phyloP scores from a whole-genome alignment of 495 filamentous ascomycete genomes.

The Penicillium manginii region DNA sequence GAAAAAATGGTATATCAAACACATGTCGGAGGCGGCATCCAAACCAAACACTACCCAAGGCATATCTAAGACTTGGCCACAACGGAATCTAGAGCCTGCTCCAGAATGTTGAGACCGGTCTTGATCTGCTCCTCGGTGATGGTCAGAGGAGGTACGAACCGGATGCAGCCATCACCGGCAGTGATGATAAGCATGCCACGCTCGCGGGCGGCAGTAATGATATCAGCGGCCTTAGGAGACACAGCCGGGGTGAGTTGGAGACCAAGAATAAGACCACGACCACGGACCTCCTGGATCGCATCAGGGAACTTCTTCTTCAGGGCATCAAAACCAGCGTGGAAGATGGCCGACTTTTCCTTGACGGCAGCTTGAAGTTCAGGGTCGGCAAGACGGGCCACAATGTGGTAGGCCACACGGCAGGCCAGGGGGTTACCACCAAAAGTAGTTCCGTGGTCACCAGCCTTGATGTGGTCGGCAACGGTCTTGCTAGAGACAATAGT shows the following conservation, averaged over 20 bases:
- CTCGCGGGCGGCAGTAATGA: constrained; percentile 86
- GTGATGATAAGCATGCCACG: constrained; percentile 89
- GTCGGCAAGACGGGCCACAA: constrained; percentile 73
- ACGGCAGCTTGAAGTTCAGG: constrained; percentile 67
- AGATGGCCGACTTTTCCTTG: constrained; percentile 63
- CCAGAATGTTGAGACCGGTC: constrained; percentile 74
- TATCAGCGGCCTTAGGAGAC: constrained; percentile 52
- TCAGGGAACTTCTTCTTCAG: constrained; percentile 70
- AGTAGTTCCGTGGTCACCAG: constrained; percentile 95
- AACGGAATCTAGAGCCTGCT: constrained; percentile 69
- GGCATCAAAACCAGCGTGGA: constrained; percentile 63
- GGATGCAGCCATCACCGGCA: constrained; percentile 82
- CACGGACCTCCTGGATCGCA: constrained; percentile 76
- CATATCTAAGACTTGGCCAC: constrained; percentile 26
- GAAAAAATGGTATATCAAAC: constrained; percentile 31
- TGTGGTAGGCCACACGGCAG: constrained; percentile 79
- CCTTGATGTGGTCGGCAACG: constrained; percentile 81
- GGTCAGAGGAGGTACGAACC: constrained; percentile 83
- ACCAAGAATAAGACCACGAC: constrained; percentile 82
- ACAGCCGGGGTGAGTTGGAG: constrained; percentile 77
- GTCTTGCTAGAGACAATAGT: constrained; percentile 75
- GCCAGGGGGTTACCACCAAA: constrained; percentile 95
- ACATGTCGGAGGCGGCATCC: constrained; percentile 21
- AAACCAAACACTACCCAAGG: not conserved
- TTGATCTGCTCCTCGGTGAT: constrained; percentile 77